Evolutionary conservation across 2,329 filamentous ascomycete genomes (phyloP), one percentile per base, ranked within the genome.

Genomic region (Stachybotrys echinatus): DNA sequence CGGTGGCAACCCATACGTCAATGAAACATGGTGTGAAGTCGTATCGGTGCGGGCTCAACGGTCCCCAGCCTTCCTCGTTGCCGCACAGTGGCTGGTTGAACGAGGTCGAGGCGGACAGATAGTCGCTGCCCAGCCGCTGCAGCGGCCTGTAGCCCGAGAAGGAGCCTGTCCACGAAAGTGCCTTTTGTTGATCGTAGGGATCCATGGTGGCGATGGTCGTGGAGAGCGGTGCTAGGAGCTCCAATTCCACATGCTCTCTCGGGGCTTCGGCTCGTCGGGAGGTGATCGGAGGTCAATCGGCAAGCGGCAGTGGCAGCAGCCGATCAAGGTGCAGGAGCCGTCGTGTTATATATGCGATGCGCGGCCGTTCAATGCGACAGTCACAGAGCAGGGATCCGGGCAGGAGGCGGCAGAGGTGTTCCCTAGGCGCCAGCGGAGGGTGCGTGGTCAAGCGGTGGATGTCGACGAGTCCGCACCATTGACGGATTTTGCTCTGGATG

Each of bases 21-120:
- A 97, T 84, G 65, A 99, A 99, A 74, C 94, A 99, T 39, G 94
- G 92, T 17, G 94, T 97, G 62, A 99, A 91, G 72, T 99, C 94
- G 70, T 90, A 96, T 67, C 92, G 81, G 58, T 84, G 77, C 34
- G 85, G 84, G 70, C 91, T 96, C 65, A 99, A 66, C 20, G 94
- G 94, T 1, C 95, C 95, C 94, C 94, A 99, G 62, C 94, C 95
- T 71, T 97, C 92, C 49, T 78, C 75, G 70, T 96, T 94, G 67
- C 87, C 83, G 72, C 92, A 97, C 68, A 96, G 75, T 51, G 89
- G 84, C 66, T 95, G 88, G 56, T 72, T 72, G 62, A 74, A 73
- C 23, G 67, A 53, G 49, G 66, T 59, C 23, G 71, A 68, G n/a
- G 76, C 70, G 52, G 68, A 76, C 53, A 89, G 78, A 68, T 89